Base-by-base conservation (phyloP, 108 stramenopile genomes). In the Hondaea fermentalgiana region DNA sequence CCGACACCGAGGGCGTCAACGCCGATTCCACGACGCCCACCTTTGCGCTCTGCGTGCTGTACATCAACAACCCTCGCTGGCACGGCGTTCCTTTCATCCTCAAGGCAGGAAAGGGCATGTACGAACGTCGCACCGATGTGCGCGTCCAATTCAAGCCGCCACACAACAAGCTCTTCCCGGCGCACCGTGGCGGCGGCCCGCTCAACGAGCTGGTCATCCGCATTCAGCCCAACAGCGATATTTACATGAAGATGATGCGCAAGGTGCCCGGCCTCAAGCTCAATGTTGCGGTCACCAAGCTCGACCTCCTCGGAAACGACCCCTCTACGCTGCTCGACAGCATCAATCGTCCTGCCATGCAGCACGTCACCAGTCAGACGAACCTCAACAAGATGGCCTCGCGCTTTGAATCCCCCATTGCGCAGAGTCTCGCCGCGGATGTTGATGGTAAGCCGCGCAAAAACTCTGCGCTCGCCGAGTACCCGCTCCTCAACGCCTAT, bases 41-140 rank as follows among this genome's bases (percentile, higher is more conserved):
- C 23, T 99, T 97, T 92, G 96, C 96, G n/a, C 91, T 92, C 0
- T 91, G 97, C 59, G 94, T 95, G 55, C 91, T 97, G 87, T 93
- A 90, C 91, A 95, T 99, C 90, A 94, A 98, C 90, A 99, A 96
- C 88, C 97, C 95, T 23, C 94, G 98, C 19, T 99, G 99, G 99
- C 90, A 94, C 23, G 98, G 98, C 45, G 99, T 99, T 8, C 99
- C 99, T 14, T 95, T 98, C 90, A 97, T 99, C 60, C 92, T 99
- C 83, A 98, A 98, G 92, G 97, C 97, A 0, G 99, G 99, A 17
- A 99, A 99, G 87, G 98, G 97, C 5, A 90, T 98, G 64, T 94
- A 98, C 89, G 97, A 98, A 89, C 94, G 97, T 44, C 98, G 98
- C 93, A 97, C 98, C 5, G 99, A 97, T 87, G 94, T 97, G 91